Evolutionary conservation across 345 rosid genomes (phyloP).

Genomic region (Citrus maxima): DNA sequence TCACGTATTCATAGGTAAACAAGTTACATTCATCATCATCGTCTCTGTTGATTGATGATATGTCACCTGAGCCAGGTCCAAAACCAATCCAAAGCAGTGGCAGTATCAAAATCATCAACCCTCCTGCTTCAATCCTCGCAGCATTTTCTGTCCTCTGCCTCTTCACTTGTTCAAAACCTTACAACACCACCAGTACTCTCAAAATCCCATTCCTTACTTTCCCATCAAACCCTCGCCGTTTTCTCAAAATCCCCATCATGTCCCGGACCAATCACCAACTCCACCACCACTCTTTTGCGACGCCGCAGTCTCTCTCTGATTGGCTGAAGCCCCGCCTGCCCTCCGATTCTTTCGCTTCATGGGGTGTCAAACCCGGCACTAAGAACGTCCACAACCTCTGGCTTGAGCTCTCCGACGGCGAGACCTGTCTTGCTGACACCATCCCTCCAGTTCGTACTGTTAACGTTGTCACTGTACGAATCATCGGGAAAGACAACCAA

Average conservation of each 20-base stretch:
- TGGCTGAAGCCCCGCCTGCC: constrained; percentile 86
- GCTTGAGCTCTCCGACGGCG: constrained; percentile 87
- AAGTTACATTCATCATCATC: too few relatives aligned
- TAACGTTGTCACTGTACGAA: constrained; percentile 61
- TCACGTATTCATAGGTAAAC: too few relatives aligned
- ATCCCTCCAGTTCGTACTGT: constrained; percentile 75
- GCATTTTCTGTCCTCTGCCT: constrained; percentile 35
- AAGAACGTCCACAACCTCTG: constrained; percentile 96
- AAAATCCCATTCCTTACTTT: constrained; percentile 35
- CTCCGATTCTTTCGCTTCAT: constrained; percentile 71
- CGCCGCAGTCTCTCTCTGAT: constrained; percentile 78
- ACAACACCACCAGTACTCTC: background rate
- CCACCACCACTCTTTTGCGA: constrained; percentile 42
- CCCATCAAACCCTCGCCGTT: constrained; percentile 43
- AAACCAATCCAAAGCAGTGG: background rate
- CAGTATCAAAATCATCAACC: background rate
- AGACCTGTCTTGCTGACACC: constrained; percentile 63
- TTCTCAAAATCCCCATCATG: constrained; percentile 46
- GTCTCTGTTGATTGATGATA: background rate
- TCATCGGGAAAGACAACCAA: constrained; percentile 35
- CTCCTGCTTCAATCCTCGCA: constrained; percentile 29
- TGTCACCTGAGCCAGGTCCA: constrained; percentile 12
- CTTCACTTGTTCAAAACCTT: constrained; percentile 37
- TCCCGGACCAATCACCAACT: constrained; percentile 20
- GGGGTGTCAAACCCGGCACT: constrained; percentile 94